Conservation (phyloP, 2,329 filamentous ascomycete genomes). For the Pestalotiopsis fici region DNA sequence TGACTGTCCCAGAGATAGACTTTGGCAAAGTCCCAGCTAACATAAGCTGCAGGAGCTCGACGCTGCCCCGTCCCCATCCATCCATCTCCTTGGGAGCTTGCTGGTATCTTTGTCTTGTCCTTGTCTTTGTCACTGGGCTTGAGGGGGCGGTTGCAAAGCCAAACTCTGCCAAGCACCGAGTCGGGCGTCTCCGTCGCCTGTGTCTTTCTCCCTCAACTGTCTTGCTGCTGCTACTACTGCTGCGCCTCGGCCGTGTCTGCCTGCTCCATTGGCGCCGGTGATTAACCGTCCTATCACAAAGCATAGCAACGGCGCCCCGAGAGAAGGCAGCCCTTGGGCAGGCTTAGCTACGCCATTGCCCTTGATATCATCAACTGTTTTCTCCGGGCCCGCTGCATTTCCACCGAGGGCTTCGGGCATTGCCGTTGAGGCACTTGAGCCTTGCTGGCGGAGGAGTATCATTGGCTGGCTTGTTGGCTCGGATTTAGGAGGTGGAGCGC, state of each 20-base stretch:
- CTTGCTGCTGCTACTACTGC: neutral
- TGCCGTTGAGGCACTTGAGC: too few species aligned
- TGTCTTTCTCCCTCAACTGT: neutral
- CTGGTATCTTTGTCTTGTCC: neutral
- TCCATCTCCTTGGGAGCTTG: neutral
- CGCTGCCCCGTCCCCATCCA: neutral
- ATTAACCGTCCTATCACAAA: neutral
- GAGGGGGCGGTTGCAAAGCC: neutral
- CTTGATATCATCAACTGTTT: too few species aligned
- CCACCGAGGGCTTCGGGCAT: too few species aligned
- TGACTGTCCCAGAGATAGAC: neutral
- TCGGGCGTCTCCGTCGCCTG: neutral
- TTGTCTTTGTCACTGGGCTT: too few species aligned
- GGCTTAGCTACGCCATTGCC: too few species aligned
- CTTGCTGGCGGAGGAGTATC: too few species aligned
- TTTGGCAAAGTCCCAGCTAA: slow-evolving; percentile 1
- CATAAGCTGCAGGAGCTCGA: neutral
- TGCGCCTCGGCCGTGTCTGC: neutral
- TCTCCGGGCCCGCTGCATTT: neutral
- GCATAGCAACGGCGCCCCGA: neutral
- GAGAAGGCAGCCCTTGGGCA: too few species aligned
- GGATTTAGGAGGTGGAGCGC: neutral
- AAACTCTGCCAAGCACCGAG: too few species aligned
- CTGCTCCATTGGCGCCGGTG: neutral
- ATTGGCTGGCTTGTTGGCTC: too few species aligned